Conservation (phyloP, 768 basidiomycete species). For the Amanita muscaria region DNA sequence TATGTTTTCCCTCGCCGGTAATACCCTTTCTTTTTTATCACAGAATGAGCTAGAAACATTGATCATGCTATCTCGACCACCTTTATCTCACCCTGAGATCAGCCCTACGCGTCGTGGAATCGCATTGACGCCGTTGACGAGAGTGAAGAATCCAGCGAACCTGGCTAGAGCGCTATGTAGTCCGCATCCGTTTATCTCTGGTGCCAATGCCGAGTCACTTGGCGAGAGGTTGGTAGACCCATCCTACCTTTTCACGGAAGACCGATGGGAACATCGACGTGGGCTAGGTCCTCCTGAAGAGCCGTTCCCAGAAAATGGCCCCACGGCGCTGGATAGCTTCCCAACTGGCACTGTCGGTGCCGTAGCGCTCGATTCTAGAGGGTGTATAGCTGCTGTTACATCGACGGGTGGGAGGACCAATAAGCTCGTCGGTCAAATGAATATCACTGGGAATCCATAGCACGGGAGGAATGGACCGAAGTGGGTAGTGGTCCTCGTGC, state of each 20-base stretch:
- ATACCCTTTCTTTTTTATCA: too few species aligned
- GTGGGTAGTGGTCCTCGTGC: slow-evolving; percentile 30
- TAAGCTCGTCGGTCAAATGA: slow-evolving; percentile 75
- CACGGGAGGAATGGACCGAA: slow-evolving; percentile 68
- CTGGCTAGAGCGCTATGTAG: slow-evolving; percentile 61
- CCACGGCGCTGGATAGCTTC: slow-evolving; percentile 47
- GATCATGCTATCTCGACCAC: slow-evolving; percentile 74
- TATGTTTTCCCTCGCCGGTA: slow-evolving; percentile 1
- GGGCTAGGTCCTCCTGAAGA: slow-evolving; percentile 69
- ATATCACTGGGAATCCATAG: slow-evolving; percentile 78
- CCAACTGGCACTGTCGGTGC: slow-evolving; percentile 82
- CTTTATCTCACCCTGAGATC: slow-evolving; percentile 51
- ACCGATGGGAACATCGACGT: slow-evolving; percentile 72
- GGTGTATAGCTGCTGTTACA: slow-evolving; percentile 65
- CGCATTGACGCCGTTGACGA: slow-evolving; percentile 57
- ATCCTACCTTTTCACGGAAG: slow-evolving; percentile 71
- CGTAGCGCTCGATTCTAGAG: slow-evolving; percentile 66
- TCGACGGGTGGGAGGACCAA: slow-evolving; percentile 81
- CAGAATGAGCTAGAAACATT: slow-evolving; percentile 81
- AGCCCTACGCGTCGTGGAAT: slow-evolving; percentile 52
- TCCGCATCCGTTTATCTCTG: slow-evolving; percentile 68
- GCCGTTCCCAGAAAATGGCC: slow-evolving; percentile 43
- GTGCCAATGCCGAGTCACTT: slow-evolving; percentile 44
- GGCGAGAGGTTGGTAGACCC: slow-evolving; percentile 57
- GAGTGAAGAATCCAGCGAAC: slow-evolving; percentile 62